Evolutionary conservation across 495 filamentous ascomycete species (phyloP).

Genomic region (Aspergillus biplanus): DNA sequence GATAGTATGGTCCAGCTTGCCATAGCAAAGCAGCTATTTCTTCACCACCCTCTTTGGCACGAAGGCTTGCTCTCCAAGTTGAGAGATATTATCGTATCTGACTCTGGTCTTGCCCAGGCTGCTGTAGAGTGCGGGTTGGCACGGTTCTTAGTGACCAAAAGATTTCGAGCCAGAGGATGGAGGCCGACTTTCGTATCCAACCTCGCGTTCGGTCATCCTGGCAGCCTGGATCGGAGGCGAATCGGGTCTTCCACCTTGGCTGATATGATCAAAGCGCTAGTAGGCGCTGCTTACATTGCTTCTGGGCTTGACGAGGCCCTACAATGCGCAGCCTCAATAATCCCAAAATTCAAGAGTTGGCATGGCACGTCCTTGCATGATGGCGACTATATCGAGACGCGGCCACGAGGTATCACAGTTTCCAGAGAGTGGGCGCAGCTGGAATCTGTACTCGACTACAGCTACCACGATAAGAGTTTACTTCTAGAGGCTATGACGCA

Average conservation of each 20-base stretch:
- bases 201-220: not conserved
- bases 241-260: conserved; percentile 9
- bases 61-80: conserved; percentile 13
- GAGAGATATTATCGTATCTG: conserved; percentile 9
- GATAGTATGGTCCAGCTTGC: conserved; percentile 7
- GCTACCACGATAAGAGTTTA: conserved; percentile 7
- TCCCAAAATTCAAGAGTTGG: conserved; percentile 12
- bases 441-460: conserved; percentile 15
- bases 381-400: not conserved
- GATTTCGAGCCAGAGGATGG: conserved; percentile 5
- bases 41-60: conserved; percentile 14
- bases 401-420: not conserved
- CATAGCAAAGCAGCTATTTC: conserved; percentile 7
- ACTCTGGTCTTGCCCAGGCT: conserved; percentile 13
- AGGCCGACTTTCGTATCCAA: conserved; percentile 6
- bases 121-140: not conserved
- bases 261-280: conserved; percentile 11
- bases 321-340: not conserved
- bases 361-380: conserved; percentile 7
- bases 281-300: conserved; percentile 10
- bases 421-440: not conserved
- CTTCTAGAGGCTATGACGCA: conserved; percentile 15
- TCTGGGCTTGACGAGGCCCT: conserved; percentile 5
- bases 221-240: not conserved
- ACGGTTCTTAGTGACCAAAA: conserved; percentile 6